Evolutionary conservation across 179 eudicot species (phyloP).

Genomic region (Spergularia azorica): DNA sequence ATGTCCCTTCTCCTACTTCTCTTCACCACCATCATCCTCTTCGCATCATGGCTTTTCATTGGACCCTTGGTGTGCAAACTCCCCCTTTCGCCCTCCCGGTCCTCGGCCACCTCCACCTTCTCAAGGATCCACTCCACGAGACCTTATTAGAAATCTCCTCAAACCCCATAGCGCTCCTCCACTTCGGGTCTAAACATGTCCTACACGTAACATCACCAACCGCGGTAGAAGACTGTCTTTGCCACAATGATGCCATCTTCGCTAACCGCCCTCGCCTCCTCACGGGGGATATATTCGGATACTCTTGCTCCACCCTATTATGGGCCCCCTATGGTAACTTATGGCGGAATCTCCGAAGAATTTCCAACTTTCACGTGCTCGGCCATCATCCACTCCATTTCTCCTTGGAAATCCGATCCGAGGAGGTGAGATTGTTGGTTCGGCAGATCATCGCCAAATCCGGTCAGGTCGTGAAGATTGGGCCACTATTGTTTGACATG

Average conservation of each 20-base stretch:
- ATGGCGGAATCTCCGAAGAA: conserved; percentile 40
- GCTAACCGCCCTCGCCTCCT: conserved; percentile 38
- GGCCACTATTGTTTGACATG: conserved; percentile 30
- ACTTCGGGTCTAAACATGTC: conserved; percentile 29
- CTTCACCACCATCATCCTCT: conserved; percentile 4
- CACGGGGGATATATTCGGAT: conserved; percentile 31
- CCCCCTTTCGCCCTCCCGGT: conserved; percentile 34
- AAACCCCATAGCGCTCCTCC: conserved; percentile 30
- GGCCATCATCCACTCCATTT: conserved; percentile 21
- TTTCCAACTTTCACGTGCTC: conserved; percentile 27
- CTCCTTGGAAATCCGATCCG: conserved; percentile 22
- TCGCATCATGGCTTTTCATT: conserved; percentile 1
- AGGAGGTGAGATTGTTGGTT: conserved; percentile 28
- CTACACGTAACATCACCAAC: conserved; percentile 31
- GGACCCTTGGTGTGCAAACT: conserved; percentile 6
- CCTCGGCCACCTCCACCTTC: conserved; percentile 48
- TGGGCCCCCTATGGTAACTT: conserved; percentile 37
- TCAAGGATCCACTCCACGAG: conserved; percentile 36
- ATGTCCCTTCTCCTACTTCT: conserved; percentile 19
- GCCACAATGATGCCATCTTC: conserved; percentile 34
- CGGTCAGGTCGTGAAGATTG: conserved; percentile 24
- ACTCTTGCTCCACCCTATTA: conserved; percentile 22
- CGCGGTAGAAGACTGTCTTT: conserved; percentile 38
- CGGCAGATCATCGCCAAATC: conserved; percentile 3
- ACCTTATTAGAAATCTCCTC: conserved; percentile 31